Conservation (phyloP, 371 early-diverging fungal species). For the Saksenaea oblongispora region DNA sequence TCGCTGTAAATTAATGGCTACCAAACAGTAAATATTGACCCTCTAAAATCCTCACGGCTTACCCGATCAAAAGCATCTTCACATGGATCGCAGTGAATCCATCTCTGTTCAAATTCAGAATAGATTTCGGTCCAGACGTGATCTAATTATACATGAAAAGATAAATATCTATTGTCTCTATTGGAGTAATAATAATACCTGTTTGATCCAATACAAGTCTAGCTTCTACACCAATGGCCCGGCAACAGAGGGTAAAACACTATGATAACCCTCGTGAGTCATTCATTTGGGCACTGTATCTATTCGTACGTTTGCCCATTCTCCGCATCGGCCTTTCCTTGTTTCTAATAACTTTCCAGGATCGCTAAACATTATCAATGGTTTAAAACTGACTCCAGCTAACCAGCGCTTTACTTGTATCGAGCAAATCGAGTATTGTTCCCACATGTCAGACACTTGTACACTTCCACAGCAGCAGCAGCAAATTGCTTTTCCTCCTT, state of each 20-base stretch:
- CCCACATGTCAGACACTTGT: conserved; percentile 51
- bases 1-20: conserved; percentile 63
- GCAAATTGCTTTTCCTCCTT: conserved; percentile 52
- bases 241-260: conserved; percentile 67
- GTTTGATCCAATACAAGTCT: conserved; percentile 64
- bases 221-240: conserved; percentile 66
- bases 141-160: conserved; percentile 19
- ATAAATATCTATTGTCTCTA: not conserved
- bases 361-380: conserved; percentile 34
- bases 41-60: not conserved
- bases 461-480: conserved; percentile 62
- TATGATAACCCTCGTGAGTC: conserved; percentile 4
- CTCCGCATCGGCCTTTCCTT: conserved; percentile 73
- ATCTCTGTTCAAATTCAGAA: conserved; percentile 56
- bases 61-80: conserved; percentile 65
- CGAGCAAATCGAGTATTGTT: conserved; percentile 66
- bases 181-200: conserved; percentile 11
- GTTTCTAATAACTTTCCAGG: conserved; percentile 60
- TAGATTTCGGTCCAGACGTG: conserved; percentile 78
- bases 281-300: not conserved
- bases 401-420: conserved; percentile 52
- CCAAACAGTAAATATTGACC: not conserved
- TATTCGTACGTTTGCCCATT: conserved; percentile 71
- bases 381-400: not conserved
- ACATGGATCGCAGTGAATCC: conserved; percentile 73